Conservation (phyloP, 768 basidiomycete species). For the Gloeostereum incarnatum region DNA sequence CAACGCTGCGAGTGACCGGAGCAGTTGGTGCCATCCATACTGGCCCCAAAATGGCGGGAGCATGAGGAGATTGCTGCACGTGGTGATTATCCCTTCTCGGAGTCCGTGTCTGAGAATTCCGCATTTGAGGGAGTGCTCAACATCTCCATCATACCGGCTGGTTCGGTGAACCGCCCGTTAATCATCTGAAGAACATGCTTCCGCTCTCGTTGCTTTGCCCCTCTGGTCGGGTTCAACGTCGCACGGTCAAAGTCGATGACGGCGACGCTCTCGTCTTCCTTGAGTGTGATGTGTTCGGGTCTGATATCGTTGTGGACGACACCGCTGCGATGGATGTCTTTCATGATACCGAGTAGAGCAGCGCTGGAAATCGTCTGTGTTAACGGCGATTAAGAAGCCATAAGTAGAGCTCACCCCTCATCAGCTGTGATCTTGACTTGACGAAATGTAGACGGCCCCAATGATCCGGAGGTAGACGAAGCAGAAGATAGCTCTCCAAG, state of each 20-base stretch:
- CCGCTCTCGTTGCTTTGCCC: neutral
- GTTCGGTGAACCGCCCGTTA: neutral
- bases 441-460: neutral
- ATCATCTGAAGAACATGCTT: neutral
- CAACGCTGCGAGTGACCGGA: too few relatives aligned
- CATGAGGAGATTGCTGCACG: too few relatives aligned
- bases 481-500: too few relatives aligned
- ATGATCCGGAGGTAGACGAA: too few relatives aligned
- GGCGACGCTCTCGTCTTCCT: constrained; percentile 1
- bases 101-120: neutral
- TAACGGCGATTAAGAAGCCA: neutral
- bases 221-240: neutral
- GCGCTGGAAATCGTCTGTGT: neutral
- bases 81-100: too few relatives aligned
- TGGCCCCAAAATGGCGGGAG: too few relatives aligned
- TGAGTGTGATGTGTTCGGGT: constrained; percentile 2
- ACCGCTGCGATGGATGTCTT: constrained; percentile 2
- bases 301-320: constrained; percentile 2
- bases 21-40: too few relatives aligned
- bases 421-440: neutral
- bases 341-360: neutral
- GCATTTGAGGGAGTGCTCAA: neutral
- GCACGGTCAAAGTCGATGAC: constrained; percentile 6
- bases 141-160: neutral
- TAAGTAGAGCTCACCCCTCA: neutral